Conservation (phyloP, 345 rosid genomes). For the Salix udensis region DNA sequence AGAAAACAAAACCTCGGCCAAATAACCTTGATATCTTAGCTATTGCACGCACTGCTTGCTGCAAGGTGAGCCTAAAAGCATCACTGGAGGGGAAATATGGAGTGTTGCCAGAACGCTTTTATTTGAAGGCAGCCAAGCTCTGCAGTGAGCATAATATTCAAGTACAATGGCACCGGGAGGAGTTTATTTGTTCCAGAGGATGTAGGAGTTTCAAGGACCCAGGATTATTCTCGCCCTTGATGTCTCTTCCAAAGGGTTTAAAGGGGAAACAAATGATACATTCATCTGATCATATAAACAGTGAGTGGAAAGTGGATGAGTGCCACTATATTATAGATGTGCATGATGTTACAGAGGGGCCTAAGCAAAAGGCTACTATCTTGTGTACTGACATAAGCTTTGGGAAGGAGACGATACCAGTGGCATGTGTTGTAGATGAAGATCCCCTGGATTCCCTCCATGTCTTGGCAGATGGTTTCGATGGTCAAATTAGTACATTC, state of each 20-base stretch:
- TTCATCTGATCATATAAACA: slow-evolving; percentile 23
- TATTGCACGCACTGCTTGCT: slow-evolving; percentile 80
- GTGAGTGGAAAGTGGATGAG: slow-evolving; percentile 73
- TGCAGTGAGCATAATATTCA: slow-evolving; percentile 84
- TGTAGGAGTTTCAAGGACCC: slow-evolving; percentile 57
- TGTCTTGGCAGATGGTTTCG: slow-evolving; percentile 20
- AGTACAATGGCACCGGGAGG: slow-evolving; percentile 84
- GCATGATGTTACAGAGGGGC: slow-evolving; percentile 47
- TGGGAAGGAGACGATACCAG: slow-evolving; percentile 71
- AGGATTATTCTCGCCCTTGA: slow-evolving; percentile 31
- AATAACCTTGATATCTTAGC: slow-evolving; percentile 74
- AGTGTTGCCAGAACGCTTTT: slow-evolving; percentile 61
- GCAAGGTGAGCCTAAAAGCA: slow-evolving; percentile 72
- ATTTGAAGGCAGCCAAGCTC: slow-evolving; percentile 89
- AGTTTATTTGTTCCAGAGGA: slow-evolving; percentile 71
- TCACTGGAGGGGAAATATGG: slow-evolving; percentile 74
- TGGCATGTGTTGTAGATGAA: slow-evolving; percentile 72
- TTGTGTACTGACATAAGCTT: slow-evolving; percentile 81
- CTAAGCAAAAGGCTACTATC: slow-evolving; percentile 40
- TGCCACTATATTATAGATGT: slow-evolving; percentile 70
- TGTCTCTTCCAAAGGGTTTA: slow-evolving; percentile 39
- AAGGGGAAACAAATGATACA: slow-evolving; percentile 20
- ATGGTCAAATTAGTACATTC: slow-evolving; percentile 27
- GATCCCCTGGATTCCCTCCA: slow-evolving; percentile 38
- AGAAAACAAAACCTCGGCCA: slow-evolving; percentile 82